Conservation (phyloP, 176 grass and related monocot genomes). For the Oryza australiensis region DNA sequence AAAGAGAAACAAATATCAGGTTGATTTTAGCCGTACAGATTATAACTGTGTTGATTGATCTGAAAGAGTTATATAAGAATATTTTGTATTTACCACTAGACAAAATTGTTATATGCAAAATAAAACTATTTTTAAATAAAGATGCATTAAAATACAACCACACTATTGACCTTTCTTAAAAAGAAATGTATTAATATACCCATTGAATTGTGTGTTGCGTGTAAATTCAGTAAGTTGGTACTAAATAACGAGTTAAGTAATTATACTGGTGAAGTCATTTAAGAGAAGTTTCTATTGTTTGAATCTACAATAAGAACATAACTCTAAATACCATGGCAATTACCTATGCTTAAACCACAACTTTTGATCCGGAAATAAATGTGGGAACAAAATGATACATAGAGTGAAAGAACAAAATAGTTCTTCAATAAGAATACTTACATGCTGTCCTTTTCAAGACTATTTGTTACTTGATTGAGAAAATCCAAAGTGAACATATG, state of each 20-base stretch:
- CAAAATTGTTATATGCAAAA: background rate
- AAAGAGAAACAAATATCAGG: background rate
- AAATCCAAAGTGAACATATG: conserved; percentile 96
- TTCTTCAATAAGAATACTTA: conserved; percentile 49
- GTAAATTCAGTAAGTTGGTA: background rate
- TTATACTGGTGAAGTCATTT: background rate
- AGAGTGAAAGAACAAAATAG: conserved; percentile 16
- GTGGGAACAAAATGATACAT: background rate
- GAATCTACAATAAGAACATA: background rate
- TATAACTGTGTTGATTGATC: too few species aligned
- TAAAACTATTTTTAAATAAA: background rate
- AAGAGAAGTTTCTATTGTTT: background rate
- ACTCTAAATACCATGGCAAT: background rate
- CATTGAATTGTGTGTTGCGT: too few species aligned
- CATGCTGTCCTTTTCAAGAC: conserved; percentile 92
- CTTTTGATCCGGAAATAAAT: background rate
- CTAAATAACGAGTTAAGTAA: background rate
- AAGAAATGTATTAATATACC: background rate
- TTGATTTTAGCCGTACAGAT: background rate
- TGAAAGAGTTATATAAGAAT: background rate
- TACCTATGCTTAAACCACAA: conserved; percentile 21
- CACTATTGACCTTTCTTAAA: too few species aligned
- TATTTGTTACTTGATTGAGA: conserved; percentile 79
- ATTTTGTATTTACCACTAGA: background rate
- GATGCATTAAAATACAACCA: background rate